Conservation (phyloP, 371 early-diverging fungal species). For the Apophysomyces variabilis region DNA sequence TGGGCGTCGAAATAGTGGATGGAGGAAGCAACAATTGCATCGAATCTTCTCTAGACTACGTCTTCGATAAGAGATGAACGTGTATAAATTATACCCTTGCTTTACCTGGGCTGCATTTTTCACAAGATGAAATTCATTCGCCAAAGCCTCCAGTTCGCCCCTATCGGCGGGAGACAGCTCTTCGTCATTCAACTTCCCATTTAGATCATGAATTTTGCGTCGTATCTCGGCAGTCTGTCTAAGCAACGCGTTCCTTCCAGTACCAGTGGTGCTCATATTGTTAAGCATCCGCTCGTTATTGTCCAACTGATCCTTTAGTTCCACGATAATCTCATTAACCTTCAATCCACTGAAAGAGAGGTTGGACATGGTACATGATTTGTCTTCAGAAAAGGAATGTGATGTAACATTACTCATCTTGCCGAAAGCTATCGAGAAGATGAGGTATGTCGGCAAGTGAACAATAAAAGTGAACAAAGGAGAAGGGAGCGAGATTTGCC, state of each 20-base stretch:
- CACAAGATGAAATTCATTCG: not conserved
- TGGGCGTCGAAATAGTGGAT: not conserved
- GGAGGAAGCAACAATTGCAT: not conserved
- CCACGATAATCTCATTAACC: not conserved
- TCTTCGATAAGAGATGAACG: not conserved
- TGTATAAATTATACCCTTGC: not conserved
- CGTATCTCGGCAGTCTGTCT: conserved; percentile 7
- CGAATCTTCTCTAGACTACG: not conserved
- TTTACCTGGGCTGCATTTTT: not conserved
- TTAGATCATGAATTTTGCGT: not conserved
- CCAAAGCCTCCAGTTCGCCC: not conserved
- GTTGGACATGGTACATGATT: not conserved
- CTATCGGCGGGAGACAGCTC: not conserved
- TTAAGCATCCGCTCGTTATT: not conserved
- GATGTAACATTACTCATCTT: conserved; percentile 1
- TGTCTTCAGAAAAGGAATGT: not conserved
- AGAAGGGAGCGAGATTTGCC: too few species aligned
- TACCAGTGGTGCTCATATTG: not conserved
- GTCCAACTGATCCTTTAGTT: conserved; percentile 1
- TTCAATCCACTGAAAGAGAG: not conserved
- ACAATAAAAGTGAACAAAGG: not conserved
- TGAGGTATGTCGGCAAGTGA: not conserved
- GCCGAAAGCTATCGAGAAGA: not conserved
- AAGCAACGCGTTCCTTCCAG: not conserved
- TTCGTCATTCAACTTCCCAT: not conserved